These are phyloP conservation scores for Lumnitzera racemosa DNA, from an alignment of 345 rosid genomes.

Conservation along the genomic window DNA sequence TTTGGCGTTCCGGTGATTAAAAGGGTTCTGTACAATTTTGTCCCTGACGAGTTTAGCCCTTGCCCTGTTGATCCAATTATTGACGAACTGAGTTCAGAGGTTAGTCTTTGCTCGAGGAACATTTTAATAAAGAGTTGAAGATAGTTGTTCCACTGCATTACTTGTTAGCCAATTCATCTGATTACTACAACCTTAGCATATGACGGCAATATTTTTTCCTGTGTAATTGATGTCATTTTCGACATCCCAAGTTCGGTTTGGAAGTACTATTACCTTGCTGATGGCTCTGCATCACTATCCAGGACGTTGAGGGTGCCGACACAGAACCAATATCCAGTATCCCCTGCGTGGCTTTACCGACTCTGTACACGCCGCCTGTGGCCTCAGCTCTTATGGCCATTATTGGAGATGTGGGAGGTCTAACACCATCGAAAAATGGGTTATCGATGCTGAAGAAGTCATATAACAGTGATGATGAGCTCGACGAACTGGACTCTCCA, in stretches of 20 bases:
- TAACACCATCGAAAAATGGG: conserved; percentile 32
- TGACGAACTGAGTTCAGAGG: conserved; percentile 65
- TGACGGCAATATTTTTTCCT: too few relatives aligned
- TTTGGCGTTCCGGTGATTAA: conserved; percentile 52
- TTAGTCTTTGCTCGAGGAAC: conserved; percentile 16
- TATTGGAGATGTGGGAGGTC: conserved; percentile 50
- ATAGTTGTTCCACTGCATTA: background rate
- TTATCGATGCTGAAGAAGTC: conserved; percentile 58
- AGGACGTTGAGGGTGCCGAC: conserved; percentile 44
- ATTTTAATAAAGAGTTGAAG: background rate
- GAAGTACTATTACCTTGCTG: background rate
- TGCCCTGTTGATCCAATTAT: conserved; percentile 54
- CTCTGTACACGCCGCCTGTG: conserved; percentile 55
- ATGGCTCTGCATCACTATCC: conserved; percentile 9
- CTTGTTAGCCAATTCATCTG: background rate
- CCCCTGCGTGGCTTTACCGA: conserved; percentile 54
- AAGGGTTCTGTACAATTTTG: conserved; percentile 64
- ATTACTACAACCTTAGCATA: background rate
- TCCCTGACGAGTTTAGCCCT: conserved; percentile 87
- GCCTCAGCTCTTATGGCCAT: conserved; percentile 36
- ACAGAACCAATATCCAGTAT: conserved; percentile 35
- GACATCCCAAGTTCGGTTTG: background rate
- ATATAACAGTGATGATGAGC: conserved; percentile 83
- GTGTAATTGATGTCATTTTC: too few relatives aligned
- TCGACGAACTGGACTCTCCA: conserved; percentile 74